A percentile compares a stretch with the other conserved stretches of the same genome.
phyloP scores from a whole-genome alignment of 2,329 filamentous ascomycete genomes.

The Aotearoamyces nothofagi region DNA sequence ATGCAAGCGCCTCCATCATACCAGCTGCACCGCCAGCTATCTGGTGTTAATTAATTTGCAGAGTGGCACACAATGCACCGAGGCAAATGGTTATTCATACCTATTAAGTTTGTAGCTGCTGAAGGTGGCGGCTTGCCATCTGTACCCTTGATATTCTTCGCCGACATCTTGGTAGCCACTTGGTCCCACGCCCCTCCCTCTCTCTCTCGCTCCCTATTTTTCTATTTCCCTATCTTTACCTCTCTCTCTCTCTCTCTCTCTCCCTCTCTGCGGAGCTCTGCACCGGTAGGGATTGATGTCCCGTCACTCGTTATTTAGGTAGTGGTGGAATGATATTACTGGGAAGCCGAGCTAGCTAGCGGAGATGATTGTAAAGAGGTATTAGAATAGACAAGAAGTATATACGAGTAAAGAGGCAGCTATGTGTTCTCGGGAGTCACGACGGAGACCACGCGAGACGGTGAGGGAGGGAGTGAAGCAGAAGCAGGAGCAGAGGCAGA shows the following conservation, averaged over 20 bases:
- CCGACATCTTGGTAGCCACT: slow-evolving; percentile 31
- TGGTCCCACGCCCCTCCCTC: background rate
- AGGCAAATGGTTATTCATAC: slow-evolving; percentile 33
- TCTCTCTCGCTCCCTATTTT: background rate
- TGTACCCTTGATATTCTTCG: slow-evolving; percentile 38
- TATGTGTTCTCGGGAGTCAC: too few species aligned
- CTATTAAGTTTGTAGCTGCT: slow-evolving; percentile 80
- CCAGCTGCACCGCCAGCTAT: slow-evolving; percentile 88
- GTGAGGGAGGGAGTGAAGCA: slow-evolving; percentile 2
- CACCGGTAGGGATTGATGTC: too few species aligned
- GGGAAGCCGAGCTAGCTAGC: too few species aligned
- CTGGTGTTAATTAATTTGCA: slow-evolving; percentile 6
- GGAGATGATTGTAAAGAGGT: too few species aligned
- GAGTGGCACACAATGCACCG: slow-evolving; percentile 2
- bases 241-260: too few species aligned
- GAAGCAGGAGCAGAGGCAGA: background rate
- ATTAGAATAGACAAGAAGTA: too few species aligned
- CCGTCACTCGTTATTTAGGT: too few species aligned
- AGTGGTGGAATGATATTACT: too few species aligned
- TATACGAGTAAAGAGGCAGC: too few species aligned
- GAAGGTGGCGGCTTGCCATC: slow-evolving; percentile 64
- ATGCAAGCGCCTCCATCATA: slow-evolving; percentile 97
- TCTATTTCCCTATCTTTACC: background rate
- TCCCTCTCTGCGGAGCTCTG: too few species aligned
- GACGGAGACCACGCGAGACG: too few species aligned